Conservation (phyloP, 768 basidiomycete genomes). For the Hydnomerulius pinastri region DNA sequence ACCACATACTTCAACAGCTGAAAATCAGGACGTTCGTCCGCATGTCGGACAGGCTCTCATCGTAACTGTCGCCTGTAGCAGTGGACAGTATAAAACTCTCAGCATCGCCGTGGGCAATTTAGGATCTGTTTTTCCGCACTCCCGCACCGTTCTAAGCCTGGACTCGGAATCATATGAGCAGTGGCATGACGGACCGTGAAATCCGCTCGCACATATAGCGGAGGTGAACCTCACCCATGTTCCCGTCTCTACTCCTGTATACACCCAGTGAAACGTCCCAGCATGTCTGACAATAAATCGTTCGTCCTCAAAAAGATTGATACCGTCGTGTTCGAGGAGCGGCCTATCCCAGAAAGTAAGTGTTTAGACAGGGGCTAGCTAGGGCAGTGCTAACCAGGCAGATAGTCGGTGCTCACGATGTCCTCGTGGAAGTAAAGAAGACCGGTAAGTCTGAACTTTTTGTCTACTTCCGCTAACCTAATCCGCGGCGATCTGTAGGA, state of each 20-base stretch:
- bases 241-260: background rate
- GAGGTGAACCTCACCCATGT: background rate
- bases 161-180: slow-evolving; percentile 2
- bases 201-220: slow-evolving; percentile 5
- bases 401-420: slow-evolving; percentile 70
- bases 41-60: too few species aligned
- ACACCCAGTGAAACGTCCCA: slow-evolving; percentile 7
- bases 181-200: slow-evolving; percentile 4
- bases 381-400: slow-evolving; percentile 7
- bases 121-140: too few species aligned
- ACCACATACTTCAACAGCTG: too few species aligned
- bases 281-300: slow-evolving; percentile 75
- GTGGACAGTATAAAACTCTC: too few species aligned
- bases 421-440: slow-evolving; percentile 89
- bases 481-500: slow-evolving; percentile 44
- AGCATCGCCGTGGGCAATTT: too few species aligned
- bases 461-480: slow-evolving; percentile 6
- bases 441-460: slow-evolving; percentile 58
- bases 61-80: too few species aligned
- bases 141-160: too few species aligned
- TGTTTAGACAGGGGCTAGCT: background rate
- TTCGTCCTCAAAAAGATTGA: slow-evolving; percentile 74
- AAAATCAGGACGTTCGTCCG: too few species aligned
- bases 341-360: slow-evolving; percentile 74
- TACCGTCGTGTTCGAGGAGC: slow-evolving; percentile 68